These are phyloP conservation scores for Lipomyces chichibuensis DNA, from an alignment of 805 yeast genomes.

Conservation along the genomic window DNA sequence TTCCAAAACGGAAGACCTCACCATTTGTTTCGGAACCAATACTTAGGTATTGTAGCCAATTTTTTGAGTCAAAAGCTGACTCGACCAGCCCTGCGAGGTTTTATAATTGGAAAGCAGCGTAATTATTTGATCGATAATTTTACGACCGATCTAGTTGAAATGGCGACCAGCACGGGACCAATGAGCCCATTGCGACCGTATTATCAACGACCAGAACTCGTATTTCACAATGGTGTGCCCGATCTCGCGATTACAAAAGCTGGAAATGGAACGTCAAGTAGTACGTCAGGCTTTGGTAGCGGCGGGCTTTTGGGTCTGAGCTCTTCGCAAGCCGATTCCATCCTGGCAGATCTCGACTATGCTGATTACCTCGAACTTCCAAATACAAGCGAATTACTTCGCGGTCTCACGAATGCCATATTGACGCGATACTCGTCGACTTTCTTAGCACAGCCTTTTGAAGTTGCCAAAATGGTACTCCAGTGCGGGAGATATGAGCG, in stretches of 20 bases:
- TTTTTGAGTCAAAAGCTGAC: neutral
- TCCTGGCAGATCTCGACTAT: constrained; percentile 36
- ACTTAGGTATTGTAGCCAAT: neutral
- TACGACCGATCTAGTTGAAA: neutral
- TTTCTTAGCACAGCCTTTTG: constrained; percentile 83
- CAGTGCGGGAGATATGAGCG: constrained; percentile 66
- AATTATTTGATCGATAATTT: neutral
- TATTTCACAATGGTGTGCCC: constrained; percentile 31
- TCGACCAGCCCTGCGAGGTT: neutral
- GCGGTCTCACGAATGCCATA: constrained; percentile 29
- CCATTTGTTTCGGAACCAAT: neutral
- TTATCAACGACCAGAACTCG: constrained; percentile 33
- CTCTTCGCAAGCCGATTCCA: constrained; percentile 18
- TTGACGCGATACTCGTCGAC: constrained; percentile 69
- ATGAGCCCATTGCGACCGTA: constrained; percentile 27
- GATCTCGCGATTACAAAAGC: constrained; percentile 20
- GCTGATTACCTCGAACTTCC: constrained; percentile 36
- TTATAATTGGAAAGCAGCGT: neutral
- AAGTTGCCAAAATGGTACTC: constrained; percentile 71
- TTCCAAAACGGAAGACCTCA: neutral
- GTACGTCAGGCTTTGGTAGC: neutral
- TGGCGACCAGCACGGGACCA: neutral
- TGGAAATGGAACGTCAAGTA: neutral
- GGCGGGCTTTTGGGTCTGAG: neutral
- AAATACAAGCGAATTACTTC: constrained; percentile 25